Evolutionary conservation across 352 stramenopile genomes (phyloP), one percentile per base, ranked within the genome.

Genomic region (Phytophthora colocasiae): DNA sequence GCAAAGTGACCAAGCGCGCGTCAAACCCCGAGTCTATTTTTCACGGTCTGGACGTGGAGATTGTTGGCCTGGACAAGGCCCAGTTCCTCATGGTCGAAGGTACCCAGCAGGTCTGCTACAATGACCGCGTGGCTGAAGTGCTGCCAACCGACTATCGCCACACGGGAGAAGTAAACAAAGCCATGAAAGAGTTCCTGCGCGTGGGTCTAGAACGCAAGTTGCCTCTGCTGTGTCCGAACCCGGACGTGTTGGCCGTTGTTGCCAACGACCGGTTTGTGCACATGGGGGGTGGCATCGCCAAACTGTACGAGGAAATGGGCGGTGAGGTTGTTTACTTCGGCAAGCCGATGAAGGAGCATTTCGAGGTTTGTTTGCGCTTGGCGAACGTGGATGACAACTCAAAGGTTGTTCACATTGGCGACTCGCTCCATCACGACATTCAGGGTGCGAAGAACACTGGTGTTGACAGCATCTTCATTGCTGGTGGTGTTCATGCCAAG

Each of bases 161-260:
- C 38, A 83, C 80, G 1, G 83, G 83, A 10, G 39, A 78, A 11
- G 56, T 81, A 24, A 77, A 78, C 54, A 63, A 66, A 11, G 58
- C 66, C 26, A 76, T 89, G 29, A 54, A 54, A 39, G 47, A 65
- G 4, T 89, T 89, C 47, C 48, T 97, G 29, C 53, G 81, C 27
- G 22, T 57, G n/a, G 87, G 87, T 24, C 47, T 78, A 9, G 60
- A 81, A 34, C 77, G 75, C 29, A 68, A 82, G 10, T 63, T 97
- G 12, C 88, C 87, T 6, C 78, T 97, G 74, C 48, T 96, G 47
- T 97, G 90, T 69, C 90, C 83, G 14, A 96, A 97, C 71, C 91
- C 91, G 27, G 91, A 97, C 69, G 86, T 95, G 44, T 69, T 97
- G 39, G 80, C 88, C 7, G 77, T 91, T 46, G 66, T 89, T 38